Conservation (phyloP, 306 rosid species). For the cucumber (Cucumis sativus) region DNA sequence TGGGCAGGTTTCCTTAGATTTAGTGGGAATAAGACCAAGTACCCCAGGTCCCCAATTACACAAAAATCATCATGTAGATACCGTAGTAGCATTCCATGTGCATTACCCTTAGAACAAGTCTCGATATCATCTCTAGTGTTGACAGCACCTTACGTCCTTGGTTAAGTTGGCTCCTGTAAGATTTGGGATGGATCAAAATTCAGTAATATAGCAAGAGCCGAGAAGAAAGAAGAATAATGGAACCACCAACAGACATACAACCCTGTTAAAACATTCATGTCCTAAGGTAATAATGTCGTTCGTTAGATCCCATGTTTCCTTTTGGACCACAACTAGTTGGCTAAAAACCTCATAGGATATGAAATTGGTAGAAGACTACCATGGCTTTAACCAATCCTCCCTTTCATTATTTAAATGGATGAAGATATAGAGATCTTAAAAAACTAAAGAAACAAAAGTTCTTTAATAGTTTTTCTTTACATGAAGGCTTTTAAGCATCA, state of each 20-base stretch:
- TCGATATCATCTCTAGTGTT: constrained; percentile 70
- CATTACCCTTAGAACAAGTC: constrained; percentile 65
- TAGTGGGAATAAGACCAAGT: background rate
- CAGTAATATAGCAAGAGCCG: background rate
- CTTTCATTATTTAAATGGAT: background rate
- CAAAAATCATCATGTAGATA: background rate
- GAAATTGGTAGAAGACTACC: background rate
- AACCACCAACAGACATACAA: too few relatives aligned
- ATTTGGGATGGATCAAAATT: constrained; percentile 19
- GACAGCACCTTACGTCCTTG: constrained; percentile 75
- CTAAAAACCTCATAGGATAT: background rate
- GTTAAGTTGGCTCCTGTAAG: constrained; percentile 65
- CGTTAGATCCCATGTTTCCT: too few relatives aligned
- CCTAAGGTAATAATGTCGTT: too few relatives aligned
- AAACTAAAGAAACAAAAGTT: background rate
- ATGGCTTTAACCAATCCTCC: background rate
- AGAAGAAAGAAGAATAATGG: too few relatives aligned
- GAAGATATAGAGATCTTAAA: background rate
- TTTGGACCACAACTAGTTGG: background rate
- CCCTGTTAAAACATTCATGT: too few relatives aligned
- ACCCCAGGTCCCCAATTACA: background rate
- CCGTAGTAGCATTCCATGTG: background rate
- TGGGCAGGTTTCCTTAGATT: background rate
- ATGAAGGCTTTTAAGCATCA: background rate
- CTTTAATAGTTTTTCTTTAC: background rate